Percentiles rank a stretch among this genome's conserved stretches.
Evolutionary conservation across 192 early-diverging fungal species (phyloP).

Genomic region (Podila clonocystis): DNA sequence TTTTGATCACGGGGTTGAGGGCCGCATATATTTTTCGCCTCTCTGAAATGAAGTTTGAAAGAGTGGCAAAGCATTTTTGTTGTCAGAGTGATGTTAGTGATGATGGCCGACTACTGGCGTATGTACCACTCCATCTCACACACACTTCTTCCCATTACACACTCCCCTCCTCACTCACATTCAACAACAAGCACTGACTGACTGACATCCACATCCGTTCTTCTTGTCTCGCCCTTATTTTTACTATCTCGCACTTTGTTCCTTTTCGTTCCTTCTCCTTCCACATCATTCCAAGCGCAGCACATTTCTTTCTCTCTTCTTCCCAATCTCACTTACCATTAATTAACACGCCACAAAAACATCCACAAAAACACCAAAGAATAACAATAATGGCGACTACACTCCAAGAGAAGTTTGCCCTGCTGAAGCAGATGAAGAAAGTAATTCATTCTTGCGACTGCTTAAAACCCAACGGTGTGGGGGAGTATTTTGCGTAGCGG

Average conservation of each 20-base stretch:
- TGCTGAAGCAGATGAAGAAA: slow-evolving; percentile 49
- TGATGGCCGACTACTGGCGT: no score
- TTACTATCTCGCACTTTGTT: background rate
- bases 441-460: slow-evolving; percentile 9
- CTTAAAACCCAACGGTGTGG: background rate
- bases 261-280: background rate
- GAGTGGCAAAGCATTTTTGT: no score
- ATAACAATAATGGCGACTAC: slow-evolving; percentile 26
- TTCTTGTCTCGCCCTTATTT: background rate
- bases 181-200: background rate
- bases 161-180: background rate
- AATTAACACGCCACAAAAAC: background rate
- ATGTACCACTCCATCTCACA: no score
- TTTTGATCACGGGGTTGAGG: no score
- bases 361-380: background rate
- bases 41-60: no score
- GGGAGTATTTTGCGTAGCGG: background rate
- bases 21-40: no score
- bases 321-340: background rate
- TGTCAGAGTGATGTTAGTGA: no score
- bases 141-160: no score
- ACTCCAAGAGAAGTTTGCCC: slow-evolving; percentile 46
- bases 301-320: background rate
- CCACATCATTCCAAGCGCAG: background rate
- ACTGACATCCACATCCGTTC: background rate